Evolutionary conservation across 495 filamentous ascomycete genomes (phyloP).

Genomic region (Penicillium maclennaniae): DNA sequence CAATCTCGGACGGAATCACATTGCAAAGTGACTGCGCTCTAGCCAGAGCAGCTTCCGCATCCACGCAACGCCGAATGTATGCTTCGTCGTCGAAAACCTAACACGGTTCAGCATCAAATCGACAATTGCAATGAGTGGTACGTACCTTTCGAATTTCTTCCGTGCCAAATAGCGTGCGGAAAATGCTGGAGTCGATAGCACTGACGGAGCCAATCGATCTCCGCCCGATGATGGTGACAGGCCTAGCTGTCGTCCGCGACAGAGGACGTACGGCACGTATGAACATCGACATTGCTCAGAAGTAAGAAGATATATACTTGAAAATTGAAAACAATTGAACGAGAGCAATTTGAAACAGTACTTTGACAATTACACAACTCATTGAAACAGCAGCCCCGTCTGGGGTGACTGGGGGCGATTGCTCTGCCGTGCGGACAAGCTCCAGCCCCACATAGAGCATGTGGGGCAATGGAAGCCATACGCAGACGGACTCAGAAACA

Average conservation of each 20-base stretch:
- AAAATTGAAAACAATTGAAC: background rate
- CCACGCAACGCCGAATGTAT: constrained; percentile 46
- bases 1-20: constrained; percentile 44
- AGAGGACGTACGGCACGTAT: background rate
- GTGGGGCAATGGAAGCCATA: background rate
- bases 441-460: constrained; percentile 1
- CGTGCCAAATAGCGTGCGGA: constrained; percentile 47
- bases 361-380: background rate
- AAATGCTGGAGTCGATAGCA: constrained; percentile 49
- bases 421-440: background rate
- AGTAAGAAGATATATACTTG: background rate
- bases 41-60: constrained; percentile 50
- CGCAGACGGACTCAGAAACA: background rate
- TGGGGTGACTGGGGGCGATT: background rate
- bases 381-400: background rate
- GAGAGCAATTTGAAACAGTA: background rate
- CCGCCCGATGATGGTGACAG: background rate
- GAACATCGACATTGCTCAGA: background rate
- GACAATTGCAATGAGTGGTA: background rate
- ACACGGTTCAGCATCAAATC: constrained; percentile 1
- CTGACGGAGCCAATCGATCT: constrained; percentile 34
- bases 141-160: constrained; percentile 46
- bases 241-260: background rate
- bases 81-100: constrained; percentile 45
- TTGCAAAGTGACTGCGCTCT: constrained; percentile 40